Base-by-base conservation (phyloP, 768 basidiomycete species). In the Agrocybe pediades region DNA sequence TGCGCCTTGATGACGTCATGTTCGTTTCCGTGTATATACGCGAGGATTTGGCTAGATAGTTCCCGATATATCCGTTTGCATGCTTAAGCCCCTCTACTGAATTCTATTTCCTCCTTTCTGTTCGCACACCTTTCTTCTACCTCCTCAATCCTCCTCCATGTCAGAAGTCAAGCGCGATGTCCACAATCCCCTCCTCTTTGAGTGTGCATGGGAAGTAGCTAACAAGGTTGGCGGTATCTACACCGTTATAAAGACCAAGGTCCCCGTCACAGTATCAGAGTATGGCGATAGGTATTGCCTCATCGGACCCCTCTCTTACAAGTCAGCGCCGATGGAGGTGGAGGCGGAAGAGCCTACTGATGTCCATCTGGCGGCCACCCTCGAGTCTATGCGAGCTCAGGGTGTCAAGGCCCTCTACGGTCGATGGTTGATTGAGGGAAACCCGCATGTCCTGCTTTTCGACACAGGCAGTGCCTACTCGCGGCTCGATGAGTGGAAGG, bases 161-260 rank as follows among this genome's bases (percentile, higher is more conserved):
- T 69, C 74, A 65, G 74, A 74, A 49, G 68, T 68, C 41, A 76
- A 76, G 55, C 88, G 92, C 74, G 89, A 92, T 71, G 84, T 91
- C 46, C 84, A 84, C 65, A 82, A 87, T 60, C 84, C 91, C 43
- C 65, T 92, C 27, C 88, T 97, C 66, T 97, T 97, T 66, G 95
- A 97, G 68, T 92, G 89, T 69, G 95, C 95, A 27, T 98, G 95
- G 95, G 95, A 97, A 75, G 95, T 97, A 63, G 95, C 90, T 27
- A 97, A 98, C 84, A 98, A 97, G 74, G 95, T 98, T 71, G 96
- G 95, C 62, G 96, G 96, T 57, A 98, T 98, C 73, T 98, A 98
- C 81, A 98, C 96, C 59, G 96, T 99, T 75, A 97, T 98, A 69
- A 98, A 98, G 77, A 98, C 97, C 46, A 99, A 99, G 69, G 95